A percentile compares a stretch with the other conserved stretches of the same genome.
Evolutionary conservation across 306 rosid species (phyloP).

Genomic region (Malus domestica): ASM211411v1 NC_041799.1:14941001-14941500

Average conservation of each 20-base stretch:
- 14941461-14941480: slow-evolving; percentile 63
- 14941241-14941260: slow-evolving; percentile 56
- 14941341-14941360: slow-evolving; percentile 27
- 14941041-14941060: slow-evolving; percentile 84
- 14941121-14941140: slow-evolving; percentile 73
- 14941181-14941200: slow-evolving; percentile 76
- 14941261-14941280: slow-evolving; percentile 44
- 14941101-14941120: slow-evolving; percentile 66
- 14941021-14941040: slow-evolving; percentile 92
- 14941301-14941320: slow-evolving; percentile 12
- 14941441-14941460: slow-evolving; percentile 46
- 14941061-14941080: slow-evolving; percentile 81
- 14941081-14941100: slow-evolving; percentile 71
- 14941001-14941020: slow-evolving; percentile 92
- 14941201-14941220: slow-evolving; percentile 53
- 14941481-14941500: slow-evolving; percentile 69
- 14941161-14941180: slow-evolving; percentile 72
- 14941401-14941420: slow-evolving; percentile 46
- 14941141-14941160: slow-evolving; percentile 64
- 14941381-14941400: slow-evolving; percentile 33
- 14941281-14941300: slow-evolving; percentile 20
- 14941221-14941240: slow-evolving; percentile 48
- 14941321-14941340: slow-evolving; percentile 38
- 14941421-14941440: slow-evolving; percentile 45
- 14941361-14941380: slow-evolving; percentile 30